phyloP scores from a whole-genome alignment of 495 filamentous ascomycete genomes.

The Glutinoglossum americanum region DNA sequence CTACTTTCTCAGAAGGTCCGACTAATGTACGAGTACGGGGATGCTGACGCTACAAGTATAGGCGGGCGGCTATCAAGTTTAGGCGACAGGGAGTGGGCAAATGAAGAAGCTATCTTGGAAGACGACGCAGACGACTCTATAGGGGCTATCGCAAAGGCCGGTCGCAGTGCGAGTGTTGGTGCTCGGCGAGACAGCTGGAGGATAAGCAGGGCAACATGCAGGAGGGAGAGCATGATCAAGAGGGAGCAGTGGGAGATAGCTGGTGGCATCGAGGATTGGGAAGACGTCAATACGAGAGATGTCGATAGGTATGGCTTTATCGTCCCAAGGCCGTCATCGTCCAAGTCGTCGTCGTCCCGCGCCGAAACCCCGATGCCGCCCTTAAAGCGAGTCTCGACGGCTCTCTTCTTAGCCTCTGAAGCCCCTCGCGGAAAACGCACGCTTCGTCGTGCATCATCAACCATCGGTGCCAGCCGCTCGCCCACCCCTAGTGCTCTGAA shows the following conservation, averaged over 20 bases:
- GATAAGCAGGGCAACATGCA: neutral
- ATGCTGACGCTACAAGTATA: conserved; percentile 17
- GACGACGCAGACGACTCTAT: neutral
- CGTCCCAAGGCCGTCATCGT: conserved; percentile 19
- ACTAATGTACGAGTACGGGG: conserved; percentile 70
- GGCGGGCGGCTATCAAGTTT: neutral
- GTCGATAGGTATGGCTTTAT: conserved; percentile 96
- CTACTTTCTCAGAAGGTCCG: conserved; percentile 74
- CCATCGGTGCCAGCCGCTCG: conserved; percentile 14
- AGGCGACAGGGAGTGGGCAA: conserved; percentile 14
- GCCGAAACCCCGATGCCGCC: conserved; percentile 24
- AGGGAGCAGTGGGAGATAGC: conserved; percentile 40
- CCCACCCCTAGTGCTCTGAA: neutral
- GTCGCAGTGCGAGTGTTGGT: conserved; percentile 4
- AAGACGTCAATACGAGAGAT: conserved; percentile 64
- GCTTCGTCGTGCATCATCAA: conserved; percentile 28
- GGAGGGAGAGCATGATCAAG: conserved; percentile 16
- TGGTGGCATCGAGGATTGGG: conserved; percentile 89
- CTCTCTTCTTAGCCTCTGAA: conserved; percentile 39
- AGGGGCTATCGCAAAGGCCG: neutral
- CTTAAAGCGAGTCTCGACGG: conserved; percentile 41
- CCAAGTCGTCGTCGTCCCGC: conserved; percentile 6
- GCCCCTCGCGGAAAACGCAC: conserved; percentile 34
- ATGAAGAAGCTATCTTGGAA: conserved; percentile 7
- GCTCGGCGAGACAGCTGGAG: conserved; percentile 7